Evolutionary conservation across 106 monocot species (phyloP).

Genomic region (Chionographis japonica): DNA sequence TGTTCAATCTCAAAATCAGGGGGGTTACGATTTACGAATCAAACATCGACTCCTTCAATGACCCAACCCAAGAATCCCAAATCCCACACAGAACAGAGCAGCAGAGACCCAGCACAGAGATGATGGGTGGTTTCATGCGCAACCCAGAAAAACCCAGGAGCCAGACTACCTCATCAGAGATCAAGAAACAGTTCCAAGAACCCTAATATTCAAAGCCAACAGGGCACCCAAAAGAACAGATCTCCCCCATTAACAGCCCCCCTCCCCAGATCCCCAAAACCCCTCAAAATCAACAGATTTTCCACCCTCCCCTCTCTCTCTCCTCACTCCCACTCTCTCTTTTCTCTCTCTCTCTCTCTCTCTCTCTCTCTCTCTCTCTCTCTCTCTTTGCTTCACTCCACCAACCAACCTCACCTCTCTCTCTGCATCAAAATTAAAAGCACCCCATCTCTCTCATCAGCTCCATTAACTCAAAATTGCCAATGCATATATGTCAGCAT

Average conservation of each 20-base stretch:
- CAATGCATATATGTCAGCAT: conserved; percentile 14
- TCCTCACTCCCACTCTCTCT: conserved; percentile 1
- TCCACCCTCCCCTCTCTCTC: not conserved
- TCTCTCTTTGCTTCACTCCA: conserved; percentile 4
- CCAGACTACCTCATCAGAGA: too few relatives aligned
- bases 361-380: not conserved
- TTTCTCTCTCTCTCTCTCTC: conserved; percentile 3
- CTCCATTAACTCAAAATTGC: conserved; percentile 14
- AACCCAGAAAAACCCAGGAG: too few relatives aligned
- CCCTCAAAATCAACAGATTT: conserved; percentile 1
- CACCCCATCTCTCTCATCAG: conserved; percentile 13
- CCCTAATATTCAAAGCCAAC: not conserved
- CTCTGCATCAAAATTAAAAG: conserved; percentile 29
- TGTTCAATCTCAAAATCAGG: not conserved
- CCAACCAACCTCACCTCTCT: conserved; percentile 5
- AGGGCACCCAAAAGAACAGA: not conserved
- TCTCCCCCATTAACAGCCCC: not conserved
- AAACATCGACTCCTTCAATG: not conserved
- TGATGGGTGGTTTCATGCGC: too few relatives aligned
- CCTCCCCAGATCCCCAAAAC: conserved; percentile 12
- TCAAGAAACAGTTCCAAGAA: not conserved
- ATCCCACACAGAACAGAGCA: not conserved
- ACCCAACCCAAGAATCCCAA: not conserved
- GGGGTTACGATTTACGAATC: too few relatives aligned
- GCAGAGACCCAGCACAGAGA: too few relatives aligned